A percentile compares a stretch with the other conserved stretches of the same genome.
These are phyloP conservation scores for Populus pruinosa DNA, from an alignment of 345 rosid genomes.

Conservation along the genomic window DNA sequence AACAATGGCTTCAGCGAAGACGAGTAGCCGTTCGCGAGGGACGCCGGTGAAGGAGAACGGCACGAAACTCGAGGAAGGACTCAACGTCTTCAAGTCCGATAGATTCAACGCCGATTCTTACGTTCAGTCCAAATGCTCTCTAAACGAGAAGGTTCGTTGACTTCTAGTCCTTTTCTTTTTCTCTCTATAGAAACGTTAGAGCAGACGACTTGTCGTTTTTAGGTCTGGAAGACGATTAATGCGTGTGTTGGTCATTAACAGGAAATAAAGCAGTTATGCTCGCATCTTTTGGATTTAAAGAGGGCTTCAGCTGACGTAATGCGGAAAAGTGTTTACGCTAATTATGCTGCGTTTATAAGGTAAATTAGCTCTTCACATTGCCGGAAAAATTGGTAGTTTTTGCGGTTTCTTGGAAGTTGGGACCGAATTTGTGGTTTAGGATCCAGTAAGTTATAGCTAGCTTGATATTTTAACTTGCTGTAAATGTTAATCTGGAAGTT, in stretches of 20 bases:
- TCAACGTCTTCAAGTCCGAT: conserved; percentile 81
- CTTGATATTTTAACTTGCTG: not conserved
- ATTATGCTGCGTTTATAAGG: conserved; percentile 96
- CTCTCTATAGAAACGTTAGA: not conserved
- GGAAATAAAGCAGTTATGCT: conserved; percentile 86
- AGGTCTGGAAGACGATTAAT: not conserved
- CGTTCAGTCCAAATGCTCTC: conserved; percentile 92
- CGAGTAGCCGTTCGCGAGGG: conserved; percentile 55
- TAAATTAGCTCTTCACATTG: conserved; percentile 15
- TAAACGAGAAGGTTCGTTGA: conserved; percentile 77
- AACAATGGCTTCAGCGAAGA: conserved; percentile 42
- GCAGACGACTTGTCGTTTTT: not conserved
- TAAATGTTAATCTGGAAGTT: not conserved
- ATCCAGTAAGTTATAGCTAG: not conserved
- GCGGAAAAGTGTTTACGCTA: conserved; percentile 97
- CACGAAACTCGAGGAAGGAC: conserved; percentile 72
- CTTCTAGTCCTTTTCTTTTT: not conserved
- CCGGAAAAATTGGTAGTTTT: not conserved
- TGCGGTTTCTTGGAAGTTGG: not conserved
- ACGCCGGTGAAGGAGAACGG: conserved; percentile 74
- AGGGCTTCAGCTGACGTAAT: conserved; percentile 97
- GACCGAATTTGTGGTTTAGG: not conserved
- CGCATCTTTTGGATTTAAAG: conserved; percentile 85
- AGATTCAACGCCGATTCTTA: conserved; percentile 86
- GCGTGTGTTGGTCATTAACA: conserved; percentile 22